Conservation (phyloP, 345 rosid species). For the Camelina neglecta region DNA sequence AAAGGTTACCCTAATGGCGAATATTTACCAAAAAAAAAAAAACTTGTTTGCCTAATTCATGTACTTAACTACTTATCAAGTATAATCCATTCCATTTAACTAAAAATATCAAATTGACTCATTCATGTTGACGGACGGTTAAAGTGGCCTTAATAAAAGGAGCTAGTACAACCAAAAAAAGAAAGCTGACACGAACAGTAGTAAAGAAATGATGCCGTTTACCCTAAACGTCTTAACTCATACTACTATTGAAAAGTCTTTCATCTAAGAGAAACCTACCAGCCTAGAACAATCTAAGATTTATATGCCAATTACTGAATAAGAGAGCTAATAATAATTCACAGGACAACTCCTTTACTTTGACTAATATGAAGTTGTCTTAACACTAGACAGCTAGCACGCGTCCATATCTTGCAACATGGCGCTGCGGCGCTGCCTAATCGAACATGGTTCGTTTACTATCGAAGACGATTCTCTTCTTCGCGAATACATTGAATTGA, state of each 20-base stretch:
- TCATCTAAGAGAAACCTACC: not conserved
- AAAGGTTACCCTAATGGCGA: not conserved
- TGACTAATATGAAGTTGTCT: not conserved
- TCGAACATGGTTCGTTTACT: conserved; percentile 12
- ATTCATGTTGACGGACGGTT: not conserved
- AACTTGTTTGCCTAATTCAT: not conserved
- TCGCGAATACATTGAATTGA: conserved; percentile 11
- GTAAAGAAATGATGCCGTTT: not conserved
- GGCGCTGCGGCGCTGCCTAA: not conserved
- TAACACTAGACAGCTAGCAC: conserved; percentile 10
- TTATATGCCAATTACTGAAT: not conserved
- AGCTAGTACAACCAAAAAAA: not conserved
- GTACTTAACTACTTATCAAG: not conserved
- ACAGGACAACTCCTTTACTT: not conserved
- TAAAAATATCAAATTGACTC: not conserved
- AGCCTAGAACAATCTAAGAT: not conserved
- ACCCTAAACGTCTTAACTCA: not conserved
- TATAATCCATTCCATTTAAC: not conserved
- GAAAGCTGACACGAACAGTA: not conserved
- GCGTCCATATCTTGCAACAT: conserved; percentile 6
- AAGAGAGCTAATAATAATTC: not conserved
- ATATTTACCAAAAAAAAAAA: not conserved
- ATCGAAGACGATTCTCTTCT: not conserved
- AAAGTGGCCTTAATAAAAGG: conserved; percentile 1
- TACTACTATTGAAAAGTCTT: not conserved